These are phyloP conservation scores for Jackrogersella minutella DNA, from an alignment of 495 filamentous ascomycete species.

Conservation along the genomic window DNA sequence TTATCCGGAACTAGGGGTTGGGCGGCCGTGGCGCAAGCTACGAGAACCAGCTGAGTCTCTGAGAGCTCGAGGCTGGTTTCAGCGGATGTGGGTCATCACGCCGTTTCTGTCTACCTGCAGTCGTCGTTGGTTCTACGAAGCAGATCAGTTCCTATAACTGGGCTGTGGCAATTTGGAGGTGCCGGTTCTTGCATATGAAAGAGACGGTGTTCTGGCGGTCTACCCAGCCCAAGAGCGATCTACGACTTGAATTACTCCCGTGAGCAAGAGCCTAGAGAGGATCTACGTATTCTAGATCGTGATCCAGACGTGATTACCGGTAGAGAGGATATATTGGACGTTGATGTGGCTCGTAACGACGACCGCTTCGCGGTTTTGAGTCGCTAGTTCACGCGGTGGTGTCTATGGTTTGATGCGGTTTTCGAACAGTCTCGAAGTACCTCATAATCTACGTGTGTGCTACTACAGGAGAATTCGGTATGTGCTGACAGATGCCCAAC, in stretches of 20 bases:
- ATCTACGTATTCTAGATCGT: slow-evolving; percentile 14
- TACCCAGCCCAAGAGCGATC: too few species aligned
- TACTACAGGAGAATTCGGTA: too few species aligned
- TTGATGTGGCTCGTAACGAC: too few species aligned
- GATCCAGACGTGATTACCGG: background rate
- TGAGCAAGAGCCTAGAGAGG: slow-evolving; percentile 2
- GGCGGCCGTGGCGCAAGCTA: background rate
- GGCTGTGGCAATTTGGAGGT: background rate
- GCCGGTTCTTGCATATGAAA: background rate
- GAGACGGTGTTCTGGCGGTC: background rate
- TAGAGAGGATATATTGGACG: too few species aligned
- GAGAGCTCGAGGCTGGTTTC: background rate
- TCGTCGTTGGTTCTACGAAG: background rate
- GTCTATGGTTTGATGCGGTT: too few species aligned
- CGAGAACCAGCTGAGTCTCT: background rate
- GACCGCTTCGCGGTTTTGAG: too few species aligned
- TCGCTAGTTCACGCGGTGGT: too few species aligned
- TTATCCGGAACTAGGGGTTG: background rate
- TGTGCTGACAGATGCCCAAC: too few species aligned
- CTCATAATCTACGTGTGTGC: too few species aligned
- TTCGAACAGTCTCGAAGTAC: too few species aligned
- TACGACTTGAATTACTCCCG: too few species aligned
- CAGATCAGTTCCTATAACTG: background rate
- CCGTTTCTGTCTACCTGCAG: background rate
- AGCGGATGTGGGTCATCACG: background rate